Evolutionary conservation across 169 alveolate genomes (phyloP), one percentile per base, ranked within the genome.

Genomic region (Plasmodium adleri): DNA sequence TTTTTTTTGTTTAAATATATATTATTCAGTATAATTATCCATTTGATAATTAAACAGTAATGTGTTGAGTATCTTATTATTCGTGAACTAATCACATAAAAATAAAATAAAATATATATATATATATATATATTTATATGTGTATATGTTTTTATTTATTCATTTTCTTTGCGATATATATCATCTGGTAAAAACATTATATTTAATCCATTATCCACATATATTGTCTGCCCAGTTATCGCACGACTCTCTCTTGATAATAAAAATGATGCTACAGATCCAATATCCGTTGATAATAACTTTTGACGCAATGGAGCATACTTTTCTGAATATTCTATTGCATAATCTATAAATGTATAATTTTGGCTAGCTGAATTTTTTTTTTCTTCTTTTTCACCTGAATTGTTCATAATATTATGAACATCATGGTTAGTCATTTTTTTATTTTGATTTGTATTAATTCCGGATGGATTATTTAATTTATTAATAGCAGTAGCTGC

Each of bases 261-360:
- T 56, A 93, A 80, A 56, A 91, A 93, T 59, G 93, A 76, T 3
- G 96, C 96, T 9, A 93, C 94, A 7, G 88, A 32, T 43, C 94
- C 96, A 59, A 91, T 94, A 64, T 93, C 95, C 17, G 92, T 91
- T 47, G 93, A 58, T 59, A 54, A 59, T 71, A 93, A 59, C 59
- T 76, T 80, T 92, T 91, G 93, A 60, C 56, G 45, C 17, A 93
- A 76, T 12, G 96, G 96, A 20, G 96, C 94, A 88, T 91, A 88
- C 67, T 78, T 74, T 54, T 91, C 76, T 20, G 94, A 80, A 88
- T 93, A 90, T 2, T 92, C 97, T 70, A 94, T 93, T 8, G 97
- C 97, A 39, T 92, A 88, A 87, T 94, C 96, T 43, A 94, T 94
- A 90, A 94, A 94, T 70, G 95, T 87, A 47, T 87, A 92, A n/a